A percentile compares a stretch with the other conserved stretches of the same genome.
phyloP scores from a whole-genome alignment of 2,329 filamentous ascomycete species.

The Passalora sequoiae region DNA sequence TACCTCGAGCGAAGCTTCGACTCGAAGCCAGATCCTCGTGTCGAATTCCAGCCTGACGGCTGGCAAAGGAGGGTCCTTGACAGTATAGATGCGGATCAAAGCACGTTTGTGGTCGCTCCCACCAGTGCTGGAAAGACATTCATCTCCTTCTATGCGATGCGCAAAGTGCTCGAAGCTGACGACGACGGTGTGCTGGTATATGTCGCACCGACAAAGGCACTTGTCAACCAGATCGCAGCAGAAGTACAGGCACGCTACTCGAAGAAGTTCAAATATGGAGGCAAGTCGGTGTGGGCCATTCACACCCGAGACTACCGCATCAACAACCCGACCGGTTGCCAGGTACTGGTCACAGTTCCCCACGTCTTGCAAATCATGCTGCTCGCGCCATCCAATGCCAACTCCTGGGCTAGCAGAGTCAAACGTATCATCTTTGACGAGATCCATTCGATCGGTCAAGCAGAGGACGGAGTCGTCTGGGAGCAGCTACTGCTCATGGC shows the following conservation, averaged over 20 bases:
- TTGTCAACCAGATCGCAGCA: conserved; percentile 78
- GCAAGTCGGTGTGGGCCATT: conserved; percentile 71
- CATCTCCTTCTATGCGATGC: conserved; percentile 80
- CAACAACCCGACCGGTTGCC: conserved; percentile 67
- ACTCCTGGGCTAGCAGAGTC: conserved; percentile 61
- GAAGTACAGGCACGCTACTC: conserved; percentile 70
- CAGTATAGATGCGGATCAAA: conserved; percentile 63
- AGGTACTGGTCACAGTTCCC: conserved; percentile 71
- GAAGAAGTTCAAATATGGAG: conserved; percentile 57
- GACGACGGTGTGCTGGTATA: conserved; percentile 71
- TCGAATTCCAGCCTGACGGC: conserved; percentile 66
- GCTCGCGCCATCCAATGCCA: conserved; percentile 59
- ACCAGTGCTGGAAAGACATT: conserved; percentile 79
- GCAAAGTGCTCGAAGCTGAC: conserved; percentile 62
- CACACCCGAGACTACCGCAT: conserved; percentile 70
- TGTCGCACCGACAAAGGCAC: conserved; percentile 73
- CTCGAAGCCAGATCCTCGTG: conserved; percentile 61
- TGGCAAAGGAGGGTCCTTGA: conserved; percentile 74
- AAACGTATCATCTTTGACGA: conserved; percentile 79
- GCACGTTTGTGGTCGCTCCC: conserved; percentile 69
- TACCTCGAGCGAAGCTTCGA: conserved; percentile 72
- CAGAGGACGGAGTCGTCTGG: conserved; percentile 71
- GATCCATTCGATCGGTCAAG: conserved; percentile 72
- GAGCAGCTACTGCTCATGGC: conserved; percentile 70
- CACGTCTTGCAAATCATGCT: conserved; percentile 77